phyloP scores from a whole-genome alignment of 768 basidiomycete species.

The Naematelia aurantialba region DNA sequence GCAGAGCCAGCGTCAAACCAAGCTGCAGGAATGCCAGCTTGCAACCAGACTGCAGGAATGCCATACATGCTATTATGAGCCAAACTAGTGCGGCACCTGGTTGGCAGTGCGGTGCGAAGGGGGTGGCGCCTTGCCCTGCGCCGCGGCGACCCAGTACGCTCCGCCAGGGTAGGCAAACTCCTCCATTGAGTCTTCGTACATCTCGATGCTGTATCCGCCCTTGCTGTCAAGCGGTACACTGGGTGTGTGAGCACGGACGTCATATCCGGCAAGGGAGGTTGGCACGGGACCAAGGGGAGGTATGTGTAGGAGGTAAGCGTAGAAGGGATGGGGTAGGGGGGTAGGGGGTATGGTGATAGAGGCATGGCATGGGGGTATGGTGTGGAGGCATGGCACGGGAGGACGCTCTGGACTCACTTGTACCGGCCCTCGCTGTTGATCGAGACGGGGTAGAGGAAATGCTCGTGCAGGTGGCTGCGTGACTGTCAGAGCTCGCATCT shows the following conservation, averaged over 20 bases:
- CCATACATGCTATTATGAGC: too few species aligned
- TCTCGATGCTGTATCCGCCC: conserved; percentile 83
- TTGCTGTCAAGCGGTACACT: conserved; percentile 71
- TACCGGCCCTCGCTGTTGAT: conserved; percentile 82
- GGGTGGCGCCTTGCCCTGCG: conserved; percentile 28
- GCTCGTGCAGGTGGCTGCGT: conserved; percentile 79
- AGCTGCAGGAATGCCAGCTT: too few species aligned
- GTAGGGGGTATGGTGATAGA: too few species aligned
- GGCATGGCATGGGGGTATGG: too few species aligned
- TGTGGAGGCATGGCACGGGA: too few species aligned
- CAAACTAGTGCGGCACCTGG: too few species aligned
- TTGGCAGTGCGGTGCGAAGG: too few species aligned
- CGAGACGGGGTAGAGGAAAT: conserved; percentile 81
- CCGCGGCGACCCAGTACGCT: conserved; percentile 62
- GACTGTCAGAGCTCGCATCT: not conserved
- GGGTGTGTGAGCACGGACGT: too few species aligned
- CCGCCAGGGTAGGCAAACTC: conserved; percentile 85
- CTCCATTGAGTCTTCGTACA: conserved; percentile 73
- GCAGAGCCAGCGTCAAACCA: too few species aligned
- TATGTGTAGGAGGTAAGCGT: too few species aligned
- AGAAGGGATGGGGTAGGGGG: too few species aligned
- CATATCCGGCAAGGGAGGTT: conserved; percentile 60
- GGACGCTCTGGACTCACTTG: conserved; percentile 56
- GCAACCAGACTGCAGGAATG: too few species aligned
- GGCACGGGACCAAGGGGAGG: conserved; percentile 86